Percentiles rank a stretch among this genome's conserved stretches.
Evolutionary conservation across 179 eudicot species (phyloP).

Genomic region (Monotropa hypopitys): DNA sequence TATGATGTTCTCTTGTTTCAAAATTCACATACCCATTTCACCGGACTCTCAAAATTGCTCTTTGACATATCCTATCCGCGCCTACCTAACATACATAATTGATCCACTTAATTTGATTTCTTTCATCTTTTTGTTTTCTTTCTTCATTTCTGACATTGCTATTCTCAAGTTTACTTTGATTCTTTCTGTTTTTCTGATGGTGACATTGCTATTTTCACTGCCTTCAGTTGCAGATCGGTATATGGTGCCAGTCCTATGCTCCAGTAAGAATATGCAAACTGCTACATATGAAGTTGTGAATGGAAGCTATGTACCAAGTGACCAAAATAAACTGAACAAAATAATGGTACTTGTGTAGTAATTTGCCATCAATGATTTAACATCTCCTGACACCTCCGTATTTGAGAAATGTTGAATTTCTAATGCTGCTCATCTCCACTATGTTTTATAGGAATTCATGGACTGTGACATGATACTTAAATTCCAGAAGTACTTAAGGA

Average conservation of each 20-base stretch:
- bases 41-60: neutral
- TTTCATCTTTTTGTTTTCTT: neutral
- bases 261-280: slow-evolving; percentile 60
- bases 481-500: neutral
- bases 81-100: neutral
- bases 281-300: slow-evolving; percentile 38
- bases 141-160: neutral
- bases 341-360: slow-evolving; percentile 22
- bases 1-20: neutral
- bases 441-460: neutral
- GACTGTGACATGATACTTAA: neutral
- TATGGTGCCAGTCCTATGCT: slow-evolving; percentile 30
- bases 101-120: neutral
- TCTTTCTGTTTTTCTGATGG: neutral
- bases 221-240: slow-evolving; percentile 25
- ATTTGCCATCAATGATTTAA: neutral
- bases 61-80: neutral
- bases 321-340: slow-evolving; percentile 24
- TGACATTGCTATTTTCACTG: neutral
- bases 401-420: neutral
- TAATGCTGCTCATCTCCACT: neutral
- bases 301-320: slow-evolving; percentile 51
- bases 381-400: neutral
- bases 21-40: neutral
- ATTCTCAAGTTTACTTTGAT: neutral